These are phyloP conservation scores for Claviceps paspali DNA, from an alignment of 2,329 filamentous ascomycete genomes.

Conservation along the genomic window DNA sequence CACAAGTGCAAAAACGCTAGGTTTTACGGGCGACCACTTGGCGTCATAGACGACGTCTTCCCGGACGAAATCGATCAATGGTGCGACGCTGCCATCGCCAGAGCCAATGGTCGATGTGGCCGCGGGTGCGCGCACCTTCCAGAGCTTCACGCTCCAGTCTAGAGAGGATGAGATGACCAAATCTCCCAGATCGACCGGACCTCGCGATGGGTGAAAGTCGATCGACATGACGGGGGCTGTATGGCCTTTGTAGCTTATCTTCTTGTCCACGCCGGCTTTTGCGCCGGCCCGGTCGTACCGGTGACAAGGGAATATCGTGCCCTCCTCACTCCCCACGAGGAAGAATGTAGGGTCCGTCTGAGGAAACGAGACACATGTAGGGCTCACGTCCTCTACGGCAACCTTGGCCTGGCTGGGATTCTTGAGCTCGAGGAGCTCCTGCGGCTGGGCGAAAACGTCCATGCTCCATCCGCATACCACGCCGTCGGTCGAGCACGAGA, in stretches of 20 bases:
- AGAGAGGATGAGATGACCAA: slow-evolving; percentile 82
- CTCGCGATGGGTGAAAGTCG: slow-evolving; percentile 84
- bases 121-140: slow-evolving; percentile 77
- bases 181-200: slow-evolving; percentile 87
- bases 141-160: slow-evolving; percentile 95
- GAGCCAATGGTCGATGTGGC: slow-evolving; percentile 47
- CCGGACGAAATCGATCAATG: slow-evolving; percentile 76
- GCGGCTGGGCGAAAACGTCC: slow-evolving; percentile 93
- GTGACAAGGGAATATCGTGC: slow-evolving; percentile 90
- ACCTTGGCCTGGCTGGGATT: slow-evolving; percentile 69
- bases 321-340: slow-evolving; percentile 91
- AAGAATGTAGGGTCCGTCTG: slow-evolving; percentile 95
- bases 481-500: slow-evolving; percentile 91
- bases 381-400: slow-evolving; percentile 76
- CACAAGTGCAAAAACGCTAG: slow-evolving; percentile 85
- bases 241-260: slow-evolving; percentile 79
- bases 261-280: slow-evolving; percentile 84
- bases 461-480: slow-evolving; percentile 95
- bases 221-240: slow-evolving; percentile 91
- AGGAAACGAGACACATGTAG: slow-evolving; percentile 88
- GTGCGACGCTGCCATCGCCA: slow-evolving; percentile 42
- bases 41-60: slow-evolving; percentile 97
- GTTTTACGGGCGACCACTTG: slow-evolving; percentile 86
- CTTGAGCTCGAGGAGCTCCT: slow-evolving; percentile 80
- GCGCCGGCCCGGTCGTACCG: slow-evolving; percentile 93